phyloP scores from a whole-genome alignment of 768 basidiomycete species.

The Vishniacozyma victoriae region DNA sequence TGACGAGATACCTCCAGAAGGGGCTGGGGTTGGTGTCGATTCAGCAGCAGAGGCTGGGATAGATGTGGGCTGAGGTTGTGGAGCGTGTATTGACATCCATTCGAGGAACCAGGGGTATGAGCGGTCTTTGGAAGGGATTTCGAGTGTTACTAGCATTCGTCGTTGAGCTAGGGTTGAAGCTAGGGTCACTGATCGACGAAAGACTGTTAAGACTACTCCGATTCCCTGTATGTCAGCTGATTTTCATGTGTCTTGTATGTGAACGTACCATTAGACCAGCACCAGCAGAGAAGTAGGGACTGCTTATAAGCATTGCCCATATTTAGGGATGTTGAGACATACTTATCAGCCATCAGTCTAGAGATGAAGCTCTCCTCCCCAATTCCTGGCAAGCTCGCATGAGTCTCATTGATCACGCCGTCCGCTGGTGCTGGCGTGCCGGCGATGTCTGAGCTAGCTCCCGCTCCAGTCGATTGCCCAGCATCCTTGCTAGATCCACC shows the following conservation, averaged over 20 bases:
- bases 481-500: too few species aligned
- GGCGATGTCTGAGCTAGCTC: too few species aligned
- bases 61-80: conserved; percentile 36
- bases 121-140: conserved; percentile 91
- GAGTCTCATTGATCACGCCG: too few species aligned
- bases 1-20: conserved; percentile 12
- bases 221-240: conserved; percentile 59
- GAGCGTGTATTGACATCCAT: conserved; percentile 80
- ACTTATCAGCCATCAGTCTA: conserved; percentile 41
- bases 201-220: conserved; percentile 70
- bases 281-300: conserved; percentile 96
- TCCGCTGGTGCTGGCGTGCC: too few species aligned
- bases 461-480: too few species aligned
- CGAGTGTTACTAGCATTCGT: conserved; percentile 86
- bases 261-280: conserved; percentile 85
- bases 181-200: conserved; percentile 64
- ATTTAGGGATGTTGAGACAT: conserved; percentile 4
- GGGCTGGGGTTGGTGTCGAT: too few species aligned
- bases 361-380: conserved; percentile 17
- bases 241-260: conserved; percentile 3
- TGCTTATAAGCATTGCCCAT: conserved; percentile 41
- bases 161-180: conserved; percentile 72
- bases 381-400: too few species aligned
- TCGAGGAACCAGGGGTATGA: conserved; percentile 94
- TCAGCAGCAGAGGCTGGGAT: too few species aligned